Evolutionary conservation across 108 stramenopile species (phyloP).

Genomic region (Schizochytrium sp.): DNA sequence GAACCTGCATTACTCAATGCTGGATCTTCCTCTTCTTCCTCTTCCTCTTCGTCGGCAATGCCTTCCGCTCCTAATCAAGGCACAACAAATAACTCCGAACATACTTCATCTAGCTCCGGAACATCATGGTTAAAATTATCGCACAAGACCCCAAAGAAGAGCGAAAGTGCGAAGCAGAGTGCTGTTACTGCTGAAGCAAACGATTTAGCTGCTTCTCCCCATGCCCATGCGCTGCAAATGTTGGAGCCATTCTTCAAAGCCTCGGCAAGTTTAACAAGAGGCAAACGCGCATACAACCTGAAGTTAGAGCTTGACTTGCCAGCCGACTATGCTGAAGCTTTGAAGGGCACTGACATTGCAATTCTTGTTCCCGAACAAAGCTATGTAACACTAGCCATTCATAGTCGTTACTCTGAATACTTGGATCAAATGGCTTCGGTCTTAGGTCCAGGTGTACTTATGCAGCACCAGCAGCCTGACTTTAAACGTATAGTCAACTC

Average conservation of each 20-base stretch:
- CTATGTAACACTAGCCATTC: not conserved
- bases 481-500: conserved; percentile 10
- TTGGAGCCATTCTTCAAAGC: not conserved
- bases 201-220: not conserved
- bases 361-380: conserved; percentile 22
- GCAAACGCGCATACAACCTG: not conserved
- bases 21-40: too few species aligned
- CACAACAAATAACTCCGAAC: too few species aligned
- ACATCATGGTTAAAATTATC: too few species aligned
- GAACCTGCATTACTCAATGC: too few species aligned
- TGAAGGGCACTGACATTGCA: too few species aligned
- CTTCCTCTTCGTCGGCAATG: too few species aligned
- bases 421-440: not conserved
- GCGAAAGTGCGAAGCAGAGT: too few species aligned
- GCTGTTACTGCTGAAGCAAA: too few species aligned
- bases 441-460: not conserved
- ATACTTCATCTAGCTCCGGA: too few species aligned
- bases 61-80: too few species aligned
- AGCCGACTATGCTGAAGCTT: too few species aligned
- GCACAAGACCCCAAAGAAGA: too few species aligned
- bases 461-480: not conserved
- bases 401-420: not conserved
- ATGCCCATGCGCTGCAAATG: not conserved
- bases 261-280: conserved; percentile 18
- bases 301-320: not conserved